Conservation (phyloP, 768 basidiomycete species). For the Rhodocollybia butyracea region DNA sequence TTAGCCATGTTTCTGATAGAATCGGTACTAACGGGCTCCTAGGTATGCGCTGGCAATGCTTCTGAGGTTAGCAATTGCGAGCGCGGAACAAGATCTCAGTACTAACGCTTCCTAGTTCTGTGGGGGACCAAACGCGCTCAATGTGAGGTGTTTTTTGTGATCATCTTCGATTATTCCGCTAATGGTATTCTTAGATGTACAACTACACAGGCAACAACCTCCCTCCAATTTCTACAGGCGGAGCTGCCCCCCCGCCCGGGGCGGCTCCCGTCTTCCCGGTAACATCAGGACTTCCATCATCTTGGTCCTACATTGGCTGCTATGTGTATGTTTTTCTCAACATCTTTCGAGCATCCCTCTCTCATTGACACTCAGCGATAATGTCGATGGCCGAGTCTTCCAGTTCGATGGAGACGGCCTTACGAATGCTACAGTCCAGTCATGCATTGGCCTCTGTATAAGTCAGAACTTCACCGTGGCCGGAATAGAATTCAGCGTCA, state of each 20-base stretch:
- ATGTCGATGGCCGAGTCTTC: conserved; percentile 63
- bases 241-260: conserved; percentile 33
- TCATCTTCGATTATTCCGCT: neutral
- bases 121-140: conserved; percentile 67
- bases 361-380: conserved; percentile 39
- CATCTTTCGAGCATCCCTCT: neutral
- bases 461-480: conserved; percentile 60
- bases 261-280: conserved; percentile 40
- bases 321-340: conserved; percentile 50
- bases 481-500: conserved; percentile 64
- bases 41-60: conserved; percentile 51
- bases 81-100: too few relatives aligned
- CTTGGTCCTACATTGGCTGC: conserved; percentile 62
- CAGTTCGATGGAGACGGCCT: conserved; percentile 34
- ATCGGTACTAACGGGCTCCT: conserved; percentile 9
- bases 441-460: conserved; percentile 59
- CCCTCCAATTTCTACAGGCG: conserved; percentile 26
- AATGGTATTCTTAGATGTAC: conserved; percentile 33
- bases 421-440: conserved; percentile 49
- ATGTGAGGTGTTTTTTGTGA: conserved; percentile 12
- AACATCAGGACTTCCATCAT: conserved; percentile 45
- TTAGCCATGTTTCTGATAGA: neutral
- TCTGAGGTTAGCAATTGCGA: too few relatives aligned
- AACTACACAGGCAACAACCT: conserved; percentile 63
- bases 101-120: too few relatives aligned